These are phyloP conservation scores for Sanghuangporus sanghuang DNA, from an alignment of 1,284 basidiomycete genomes.

Conservation along the genomic window DNA sequence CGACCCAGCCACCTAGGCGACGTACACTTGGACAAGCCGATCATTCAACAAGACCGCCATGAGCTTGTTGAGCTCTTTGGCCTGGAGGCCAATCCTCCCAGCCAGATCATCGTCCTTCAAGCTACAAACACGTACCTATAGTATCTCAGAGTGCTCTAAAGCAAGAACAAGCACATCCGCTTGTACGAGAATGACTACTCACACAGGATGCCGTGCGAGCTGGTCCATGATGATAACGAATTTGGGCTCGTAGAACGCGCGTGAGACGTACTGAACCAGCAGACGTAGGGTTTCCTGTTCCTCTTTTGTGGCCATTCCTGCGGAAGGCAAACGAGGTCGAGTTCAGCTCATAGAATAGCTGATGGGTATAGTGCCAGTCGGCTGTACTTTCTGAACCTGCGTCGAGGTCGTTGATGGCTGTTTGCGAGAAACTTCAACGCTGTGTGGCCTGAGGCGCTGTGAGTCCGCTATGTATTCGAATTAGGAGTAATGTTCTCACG, in stretches of 20 bases:
- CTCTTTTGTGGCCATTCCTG: conserved; percentile 60
- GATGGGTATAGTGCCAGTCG: neutral
- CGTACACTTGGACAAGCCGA: conserved; percentile 79
- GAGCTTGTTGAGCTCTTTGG: conserved; percentile 93
- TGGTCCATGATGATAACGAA: conserved; percentile 92
- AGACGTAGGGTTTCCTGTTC: conserved; percentile 70
- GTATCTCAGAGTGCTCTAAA: conserved; percentile 17
- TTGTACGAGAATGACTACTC: conserved; percentile 39
- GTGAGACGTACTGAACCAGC: conserved; percentile 88
- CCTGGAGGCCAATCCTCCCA: conserved; percentile 78
- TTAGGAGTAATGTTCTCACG: neutral
- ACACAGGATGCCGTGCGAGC: conserved; percentile 88
- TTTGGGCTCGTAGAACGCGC: conserved; percentile 92
- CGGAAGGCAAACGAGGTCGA: neutral
- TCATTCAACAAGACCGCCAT: conserved; percentile 85
- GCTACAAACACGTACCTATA: conserved; percentile 34
- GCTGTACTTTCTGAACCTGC: neutral
- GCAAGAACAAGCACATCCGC: neutral
- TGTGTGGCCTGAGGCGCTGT: neutral
- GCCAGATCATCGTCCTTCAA: conserved; percentile 92
- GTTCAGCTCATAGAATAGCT: neutral
- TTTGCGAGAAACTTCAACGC: neutral
- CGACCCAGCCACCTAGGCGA: conserved; percentile 19
- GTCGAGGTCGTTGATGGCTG: neutral
- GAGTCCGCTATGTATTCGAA: neutral